Evolutionary conservation across 768 basidiomycete species (phyloP), one percentile per base, ranked within the genome.

Genomic region (Saitozyma podzolica): DNA sequence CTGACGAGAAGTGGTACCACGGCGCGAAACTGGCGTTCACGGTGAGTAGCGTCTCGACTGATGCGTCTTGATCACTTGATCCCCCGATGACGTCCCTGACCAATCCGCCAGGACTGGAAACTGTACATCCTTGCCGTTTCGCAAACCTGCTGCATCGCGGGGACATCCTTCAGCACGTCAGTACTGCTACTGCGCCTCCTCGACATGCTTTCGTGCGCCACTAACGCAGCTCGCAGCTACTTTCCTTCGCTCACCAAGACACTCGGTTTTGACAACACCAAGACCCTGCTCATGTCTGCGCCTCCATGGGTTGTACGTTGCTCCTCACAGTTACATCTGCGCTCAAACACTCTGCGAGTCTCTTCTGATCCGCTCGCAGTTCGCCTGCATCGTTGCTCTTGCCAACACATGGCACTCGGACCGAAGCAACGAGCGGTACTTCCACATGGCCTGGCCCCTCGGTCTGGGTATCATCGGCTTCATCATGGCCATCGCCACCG

Each of bases 391-490:
- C 40, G 50, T 91, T 8, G 84, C 86, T 2, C 84, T 89, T 65
- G 66, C 77, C 37, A 75, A 76, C 54, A 64, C 67, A 8, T 54
- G 74, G 59, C 88, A 88, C 78, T 89, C 91, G 0, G 91, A 93
- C 79, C 80, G 79, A 58, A 80, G 72, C 14, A 84, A 83, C 19
- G 89, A 92, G 72, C 86, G 90, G 48, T 90, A 84, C 80, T 84
- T 81, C 71, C 88, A 91, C 77, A 85, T 63, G 54, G 54, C 50
- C 14, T 66, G 68, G 65, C 68, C 68, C 7, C 43, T 69, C 42
- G 40, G 61, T 19, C 54, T 87, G 29, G 89, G 89, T n/a, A 84
- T 89, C 47, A 61, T 89, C 8, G 89, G 74, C 1, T 75, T 75
- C 58, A 62, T 72, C 41, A 70, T 75, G 40, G 61, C 65, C 13